Base-by-base conservation (phyloP, 1,284 basidiomycete species). In the Melanopsichium pennsylvanicum region DNA sequence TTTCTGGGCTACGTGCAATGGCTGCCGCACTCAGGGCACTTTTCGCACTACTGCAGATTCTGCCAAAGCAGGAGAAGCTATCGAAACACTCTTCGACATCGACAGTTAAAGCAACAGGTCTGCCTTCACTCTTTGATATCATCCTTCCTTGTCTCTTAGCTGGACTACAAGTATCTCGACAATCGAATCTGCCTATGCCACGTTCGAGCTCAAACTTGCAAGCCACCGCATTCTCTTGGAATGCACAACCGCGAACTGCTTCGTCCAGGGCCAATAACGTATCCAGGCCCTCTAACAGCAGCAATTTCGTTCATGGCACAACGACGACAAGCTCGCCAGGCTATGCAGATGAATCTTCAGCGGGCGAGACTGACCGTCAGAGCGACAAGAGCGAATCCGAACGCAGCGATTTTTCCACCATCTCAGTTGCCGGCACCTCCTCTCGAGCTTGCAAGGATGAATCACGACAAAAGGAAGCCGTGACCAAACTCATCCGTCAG, bases 341-440 rank as follows among this genome's bases (percentile, higher is more conserved):
- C n/a, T n/a, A n/a, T n/a, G n/a, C n/a, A n/a, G 19, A 27, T 16
- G 10, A 37, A 19, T 50, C 55, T 13, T 64, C 54, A 3, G 21
- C 46, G 2, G 46, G 42, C 18, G 61, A 64, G 36, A 52, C 49
- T 13, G 61, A 64, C 5, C 41, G 55, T 22, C 51, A 46, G 19
- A 66, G 62, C 47, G 56, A 66, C 31, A 54, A 66, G 12, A 67
- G 63, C 40, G 57, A 60, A 44, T 56, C 51, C 43, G 63, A 67
- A n/a, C 51, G 39, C 1, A 67, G 63, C 27, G 57, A 60, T 45
- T 43, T 67, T 39, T 66, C 62, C 32, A 38, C 37, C 26, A 29
- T 40, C 33, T 66, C 62, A 12, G 16, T n/a, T 5, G 35, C 45
- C 2, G 44, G 36, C 21, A 46, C 25, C 4, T 31, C 41, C 5